Base-by-base conservation (phyloP, 2,329 filamentous ascomycete species). In the Sarocladium kiliense region DNA sequence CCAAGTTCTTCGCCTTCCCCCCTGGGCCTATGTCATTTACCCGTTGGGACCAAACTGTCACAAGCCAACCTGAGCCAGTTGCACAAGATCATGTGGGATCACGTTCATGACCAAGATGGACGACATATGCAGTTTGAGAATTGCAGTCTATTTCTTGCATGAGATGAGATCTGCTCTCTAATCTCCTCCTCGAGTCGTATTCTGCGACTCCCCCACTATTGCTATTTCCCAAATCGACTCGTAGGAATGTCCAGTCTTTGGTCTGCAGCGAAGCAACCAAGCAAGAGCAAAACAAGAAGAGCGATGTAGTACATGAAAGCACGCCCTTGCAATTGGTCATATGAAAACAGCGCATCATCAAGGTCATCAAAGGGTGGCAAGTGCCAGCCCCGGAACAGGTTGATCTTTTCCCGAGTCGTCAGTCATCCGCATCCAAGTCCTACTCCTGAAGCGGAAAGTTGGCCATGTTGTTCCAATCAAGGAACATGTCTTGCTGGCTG, bases 401-500 rank as follows among this genome's bases (percentile, higher is more conserved):
- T 11, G 21, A 26, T 10, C 44, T 27, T 14, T 32, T 32, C 25
- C 37, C 25, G 12, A 30, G 16, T 32, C 34, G 18, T 19, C 21
- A 41, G 26, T 21, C 19, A 26, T 54, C 53, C 60, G 36, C 47
- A 23, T 51, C 47, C 47, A 51, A 23, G 32, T 39, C 34, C 50
- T 69, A 71, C 49, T 71, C 65, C 30, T 62, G 63, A 39, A 71
- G 69, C 42, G 59, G 58, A 42, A 61, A 62, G 58, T 67, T 69
- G 50, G 70, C 66, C 58, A 70, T 57, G 53, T 61, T 64, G n/a
- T 62, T 62, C 72, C 75, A 77, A 50, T 78, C 74, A 56, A 76
- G 65, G 56, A 78, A 75, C 19, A 81, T 69, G 44, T 81, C 79
- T 54, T 78, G 77, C 34, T 80, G 77, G 3, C 75, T 75, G 14